phyloP scores from a whole-genome alignment of 768 basidiomycete genomes.

The Peribolospora baueri region DNA sequence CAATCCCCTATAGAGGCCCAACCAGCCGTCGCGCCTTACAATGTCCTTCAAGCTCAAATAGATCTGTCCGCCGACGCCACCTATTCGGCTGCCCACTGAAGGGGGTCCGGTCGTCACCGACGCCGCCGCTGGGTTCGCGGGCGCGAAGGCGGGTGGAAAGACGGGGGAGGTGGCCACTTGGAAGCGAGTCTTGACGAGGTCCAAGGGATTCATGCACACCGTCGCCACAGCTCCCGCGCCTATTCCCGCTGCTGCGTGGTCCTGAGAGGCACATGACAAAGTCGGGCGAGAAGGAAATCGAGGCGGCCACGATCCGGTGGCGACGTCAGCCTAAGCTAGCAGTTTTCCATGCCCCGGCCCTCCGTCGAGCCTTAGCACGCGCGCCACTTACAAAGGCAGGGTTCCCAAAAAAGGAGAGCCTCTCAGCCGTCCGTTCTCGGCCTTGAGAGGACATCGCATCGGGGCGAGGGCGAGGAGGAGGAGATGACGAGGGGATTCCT shows the following conservation, averaged over 20 bases:
- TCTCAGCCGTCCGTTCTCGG: too few relatives aligned
- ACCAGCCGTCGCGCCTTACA: conserved; percentile 47
- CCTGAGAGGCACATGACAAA: conserved; percentile 25
- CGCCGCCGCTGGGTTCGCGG: background rate
- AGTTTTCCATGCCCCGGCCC: too few relatives aligned
- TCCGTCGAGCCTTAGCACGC: too few relatives aligned
- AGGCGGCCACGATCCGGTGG: too few relatives aligned
- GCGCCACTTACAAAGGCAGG: too few relatives aligned
- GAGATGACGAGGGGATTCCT: too few relatives aligned
- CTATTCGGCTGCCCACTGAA: conserved; percentile 16
- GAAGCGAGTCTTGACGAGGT: conserved; percentile 78
- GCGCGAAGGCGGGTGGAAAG: background rate
- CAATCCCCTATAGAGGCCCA: conserved; percentile 71
- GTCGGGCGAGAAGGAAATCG: too few relatives aligned
- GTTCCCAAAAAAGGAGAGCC: too few relatives aligned
- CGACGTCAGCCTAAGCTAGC: too few relatives aligned
- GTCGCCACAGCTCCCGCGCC: conserved; percentile 80
- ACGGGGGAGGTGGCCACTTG: conserved; percentile 48
- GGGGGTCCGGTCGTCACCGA: background rate
- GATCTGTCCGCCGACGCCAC: conserved; percentile 45
- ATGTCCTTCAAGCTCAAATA: conserved; percentile 52
- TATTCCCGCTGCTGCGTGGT: conserved; percentile 83
- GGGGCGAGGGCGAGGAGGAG: too few relatives aligned
- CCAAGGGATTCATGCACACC: conserved; percentile 88
- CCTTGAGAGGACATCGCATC: too few relatives aligned